phyloP scores from a whole-genome alignment of 768 basidiomycete species.

The Rhodotorula taiwanensis region DNA sequence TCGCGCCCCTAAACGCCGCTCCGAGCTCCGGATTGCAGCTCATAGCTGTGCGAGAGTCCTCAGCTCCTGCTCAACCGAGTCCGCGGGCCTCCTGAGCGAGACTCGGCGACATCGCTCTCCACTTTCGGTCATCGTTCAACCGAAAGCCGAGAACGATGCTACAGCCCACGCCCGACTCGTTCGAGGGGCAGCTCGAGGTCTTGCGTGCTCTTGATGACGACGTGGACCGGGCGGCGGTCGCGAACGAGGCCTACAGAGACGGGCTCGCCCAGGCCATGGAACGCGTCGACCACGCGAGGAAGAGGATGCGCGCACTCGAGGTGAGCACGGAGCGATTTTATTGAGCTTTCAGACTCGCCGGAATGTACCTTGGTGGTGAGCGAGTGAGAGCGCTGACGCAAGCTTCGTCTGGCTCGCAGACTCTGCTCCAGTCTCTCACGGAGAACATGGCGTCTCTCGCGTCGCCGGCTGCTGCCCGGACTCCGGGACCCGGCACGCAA shows the following conservation, averaged over 20 bases:
- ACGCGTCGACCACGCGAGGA: conserved; percentile 1
- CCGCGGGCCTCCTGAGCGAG: too few relatives aligned
- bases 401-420: background rate
- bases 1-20: too few relatives aligned
- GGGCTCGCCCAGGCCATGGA: conserved; percentile 10
- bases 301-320: conserved; percentile 10
- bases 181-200: background rate
- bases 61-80: too few relatives aligned
- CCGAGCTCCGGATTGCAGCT: too few relatives aligned
- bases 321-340: background rate
- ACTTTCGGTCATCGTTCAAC: too few relatives aligned
- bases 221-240: conserved; percentile 9
- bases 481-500: background rate
- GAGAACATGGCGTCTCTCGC: background rate
- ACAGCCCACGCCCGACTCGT: background rate
- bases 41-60: too few relatives aligned
- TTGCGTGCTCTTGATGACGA: conserved; percentile 13
- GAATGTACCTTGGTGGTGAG: too few relatives aligned
- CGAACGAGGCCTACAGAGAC: conserved; percentile 17
- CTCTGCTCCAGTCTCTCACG: background rate
- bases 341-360: too few relatives aligned
- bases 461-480: background rate
- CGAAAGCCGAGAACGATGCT: too few relatives aligned
- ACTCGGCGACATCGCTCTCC: too few relatives aligned
- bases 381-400: background rate